These are phyloP conservation scores for Neonectria coccinea DNA, from an alignment of 2,329 filamentous ascomycete species.

Conservation along the genomic window DNA sequence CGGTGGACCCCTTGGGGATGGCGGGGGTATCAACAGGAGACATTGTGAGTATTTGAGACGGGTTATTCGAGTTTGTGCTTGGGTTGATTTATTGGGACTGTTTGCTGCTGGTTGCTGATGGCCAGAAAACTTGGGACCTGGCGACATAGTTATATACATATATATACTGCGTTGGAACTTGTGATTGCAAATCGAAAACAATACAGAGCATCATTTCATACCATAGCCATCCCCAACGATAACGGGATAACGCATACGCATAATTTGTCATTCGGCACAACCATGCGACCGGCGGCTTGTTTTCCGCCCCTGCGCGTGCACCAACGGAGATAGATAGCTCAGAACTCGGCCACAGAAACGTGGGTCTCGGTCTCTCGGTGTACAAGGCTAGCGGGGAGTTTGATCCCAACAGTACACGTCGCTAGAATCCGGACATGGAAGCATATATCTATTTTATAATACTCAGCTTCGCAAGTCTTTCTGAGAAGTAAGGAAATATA, in stretches of 20 bases:
- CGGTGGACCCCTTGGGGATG: constrained; percentile 38
- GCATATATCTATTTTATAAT: too few relatives aligned
- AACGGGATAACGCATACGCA: neutral
- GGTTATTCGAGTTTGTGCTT: neutral
- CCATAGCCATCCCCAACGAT: neutral
- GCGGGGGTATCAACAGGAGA: neutral
- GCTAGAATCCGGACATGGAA: too few relatives aligned
- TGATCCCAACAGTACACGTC: too few relatives aligned
- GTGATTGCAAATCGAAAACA: neutral
- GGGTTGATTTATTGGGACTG: neutral
- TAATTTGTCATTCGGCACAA: neutral
- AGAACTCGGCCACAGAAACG: neutral
- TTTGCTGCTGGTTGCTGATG: neutral
- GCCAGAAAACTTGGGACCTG: neutral
- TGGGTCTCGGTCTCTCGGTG: neutral
- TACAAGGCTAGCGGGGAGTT: too few relatives aligned
- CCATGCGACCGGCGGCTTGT: too few relatives aligned
- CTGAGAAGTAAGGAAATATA: too few relatives aligned
- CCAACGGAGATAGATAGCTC: neutral
- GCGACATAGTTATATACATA: neutral
- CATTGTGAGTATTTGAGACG: neutral
- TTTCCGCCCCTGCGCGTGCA: too few relatives aligned
- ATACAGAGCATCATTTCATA: neutral
- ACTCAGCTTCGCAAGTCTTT: too few relatives aligned
- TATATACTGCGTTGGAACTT: too few relatives aligned